Evolutionary conservation across 2,329 filamentous ascomycete genomes (phyloP).

Genomic region (Fusarium tricinctum): DNA sequence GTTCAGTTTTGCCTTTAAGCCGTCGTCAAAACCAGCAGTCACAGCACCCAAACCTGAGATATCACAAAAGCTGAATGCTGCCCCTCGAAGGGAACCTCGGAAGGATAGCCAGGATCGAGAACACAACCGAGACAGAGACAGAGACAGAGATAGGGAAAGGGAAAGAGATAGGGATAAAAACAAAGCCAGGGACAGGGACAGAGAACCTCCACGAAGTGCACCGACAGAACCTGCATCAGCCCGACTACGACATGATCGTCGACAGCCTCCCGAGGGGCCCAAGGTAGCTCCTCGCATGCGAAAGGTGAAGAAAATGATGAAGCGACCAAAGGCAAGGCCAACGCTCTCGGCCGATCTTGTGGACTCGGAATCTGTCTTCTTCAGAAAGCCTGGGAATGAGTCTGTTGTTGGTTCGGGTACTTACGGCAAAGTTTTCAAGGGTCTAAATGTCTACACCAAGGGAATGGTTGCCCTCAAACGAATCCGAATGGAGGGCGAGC

Average conservation of each 20-base stretch:
- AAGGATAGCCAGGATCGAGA: constrained; percentile 59
- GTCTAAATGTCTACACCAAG: constrained; percentile 91
- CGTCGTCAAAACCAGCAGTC: constrained; percentile 71
- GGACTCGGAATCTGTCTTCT: constrained; percentile 90
- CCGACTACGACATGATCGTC: constrained; percentile 56
- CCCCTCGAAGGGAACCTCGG: constrained; percentile 61
- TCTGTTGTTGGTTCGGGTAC: constrained; percentile 96
- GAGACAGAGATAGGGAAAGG: constrained; percentile 54
- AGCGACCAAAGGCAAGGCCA: constrained; percentile 78
- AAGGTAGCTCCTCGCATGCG: constrained; percentile 66
- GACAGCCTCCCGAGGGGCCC: constrained; percentile 54
- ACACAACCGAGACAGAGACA: constrained; percentile 1
- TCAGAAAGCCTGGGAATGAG: constrained; percentile 95
- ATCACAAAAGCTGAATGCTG: constrained; percentile 76
- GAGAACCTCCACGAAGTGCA: constrained; percentile 64
- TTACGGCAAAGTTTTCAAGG: constrained; percentile 96
- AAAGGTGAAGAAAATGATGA: constrained; percentile 76
- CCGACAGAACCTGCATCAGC: constrained; percentile 69
- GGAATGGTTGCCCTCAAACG: constrained; percentile 87
- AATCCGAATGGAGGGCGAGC: constrained; percentile 93
- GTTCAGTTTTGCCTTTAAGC: constrained; percentile 95
- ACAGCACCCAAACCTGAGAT: constrained; percentile 75
- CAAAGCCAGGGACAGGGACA: constrained; percentile 55
- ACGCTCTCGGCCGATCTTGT: constrained; percentile 79
- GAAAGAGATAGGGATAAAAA: constrained; percentile 55